Conservation (phyloP, 768 basidiomycete genomes). For the Lactifluus hygrophoroides region DNA sequence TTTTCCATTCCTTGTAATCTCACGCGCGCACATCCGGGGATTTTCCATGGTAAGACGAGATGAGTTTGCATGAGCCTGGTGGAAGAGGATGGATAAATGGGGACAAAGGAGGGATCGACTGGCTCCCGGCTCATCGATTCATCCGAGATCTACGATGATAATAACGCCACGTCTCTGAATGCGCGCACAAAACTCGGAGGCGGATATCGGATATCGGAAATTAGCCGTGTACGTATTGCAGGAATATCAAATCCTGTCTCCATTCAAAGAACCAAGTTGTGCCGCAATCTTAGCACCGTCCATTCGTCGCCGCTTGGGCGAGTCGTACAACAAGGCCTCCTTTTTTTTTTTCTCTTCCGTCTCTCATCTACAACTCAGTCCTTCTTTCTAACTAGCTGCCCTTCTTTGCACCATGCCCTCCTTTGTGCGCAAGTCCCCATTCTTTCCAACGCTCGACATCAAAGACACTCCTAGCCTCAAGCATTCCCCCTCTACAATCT, state of each 20-base stretch:
- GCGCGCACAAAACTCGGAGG: too few relatives aligned
- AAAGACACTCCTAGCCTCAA: not conserved
- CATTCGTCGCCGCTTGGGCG: not conserved
- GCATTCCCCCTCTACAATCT: constrained; percentile 9
- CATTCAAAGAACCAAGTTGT: too few relatives aligned
- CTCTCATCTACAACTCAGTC: not conserved
- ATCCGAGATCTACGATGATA: not conserved
- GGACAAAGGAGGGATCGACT: not conserved
- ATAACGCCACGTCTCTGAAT: too few relatives aligned
- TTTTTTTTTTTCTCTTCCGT: not conserved
- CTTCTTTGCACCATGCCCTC: not conserved
- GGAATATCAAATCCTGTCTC: too few relatives aligned
- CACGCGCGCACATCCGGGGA: not conserved
- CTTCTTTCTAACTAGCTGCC: not conserved
- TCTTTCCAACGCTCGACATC: not conserved
- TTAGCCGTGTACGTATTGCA: too few relatives aligned
- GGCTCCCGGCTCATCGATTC: not conserved
- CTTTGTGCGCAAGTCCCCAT: not conserved
- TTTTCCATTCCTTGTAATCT: not conserved
- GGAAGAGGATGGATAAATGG: not conserved
- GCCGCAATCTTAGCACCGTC: too few relatives aligned
- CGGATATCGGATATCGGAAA: too few relatives aligned
- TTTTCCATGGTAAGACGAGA: not conserved
- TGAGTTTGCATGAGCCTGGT: too few relatives aligned
- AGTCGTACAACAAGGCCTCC: not conserved